Evolutionary conservation across 257 asterid genomes (phyloP), one percentile per base, ranked within the genome.

Genomic region (Solanum virginianum): DNA sequence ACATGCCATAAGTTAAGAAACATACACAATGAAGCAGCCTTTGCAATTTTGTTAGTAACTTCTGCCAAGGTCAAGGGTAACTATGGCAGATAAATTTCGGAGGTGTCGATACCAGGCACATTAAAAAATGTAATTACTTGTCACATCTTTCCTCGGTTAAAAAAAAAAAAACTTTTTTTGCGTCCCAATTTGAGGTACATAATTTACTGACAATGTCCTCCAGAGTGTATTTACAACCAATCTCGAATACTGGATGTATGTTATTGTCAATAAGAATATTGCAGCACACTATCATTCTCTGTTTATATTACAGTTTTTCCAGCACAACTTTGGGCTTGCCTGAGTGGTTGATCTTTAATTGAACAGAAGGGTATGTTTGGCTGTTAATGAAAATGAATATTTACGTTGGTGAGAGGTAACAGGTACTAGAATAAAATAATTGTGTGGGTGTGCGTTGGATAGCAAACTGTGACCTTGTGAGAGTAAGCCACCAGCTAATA

Each of bases 21-120:
- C 68, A 62, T 12, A 68, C 56, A 84, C 59, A 51, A 51, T 18
- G 43, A 56, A 86, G 70, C 62, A 74, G 54, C 88, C 91, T 90
- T 85, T 84, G 95, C 93, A 92, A 86, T 93, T 88, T 93, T 92
- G 91, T 88, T 43, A 54, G 68, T 90, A 87, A 88, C 80, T 83
- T 83, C 80, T 85, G 92, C 91, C 45, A 81, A 85, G 92, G 91
- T 57, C 29, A 60, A 47, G 10, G 10, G 22, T 63, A 86, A 82
- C 49, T 79, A 51, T n/a, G 70, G 83, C 32, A 66, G 39, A 32
- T 80, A 14, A 53, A 79, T 26, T 17, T 29, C 26, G 11, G 82
- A 79, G 26, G 26, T 79, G 83, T 51, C 47, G 29, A 70, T 66
- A 83, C 84, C 45, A 47, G 80, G 77, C 82, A 80, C 74, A 72